Conservation (phyloP, 2,329 filamentous ascomycete species). For the Tricladium varicosporioides region DNA sequence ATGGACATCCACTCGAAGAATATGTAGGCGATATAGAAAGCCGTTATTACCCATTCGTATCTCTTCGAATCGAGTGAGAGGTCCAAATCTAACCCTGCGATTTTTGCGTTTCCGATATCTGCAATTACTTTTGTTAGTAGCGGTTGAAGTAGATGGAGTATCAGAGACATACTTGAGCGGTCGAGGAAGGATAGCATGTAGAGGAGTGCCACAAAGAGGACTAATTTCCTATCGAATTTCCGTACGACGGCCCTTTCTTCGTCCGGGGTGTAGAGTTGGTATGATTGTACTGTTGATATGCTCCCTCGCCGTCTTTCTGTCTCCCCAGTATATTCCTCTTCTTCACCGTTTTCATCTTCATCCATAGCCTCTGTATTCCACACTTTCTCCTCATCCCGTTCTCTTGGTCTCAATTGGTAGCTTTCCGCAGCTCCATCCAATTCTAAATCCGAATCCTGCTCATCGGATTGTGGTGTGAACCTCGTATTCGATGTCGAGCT, state of each 20-base stretch:
- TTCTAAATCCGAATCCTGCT: conserved; percentile 26
- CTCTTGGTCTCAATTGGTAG: conserved; percentile 19
- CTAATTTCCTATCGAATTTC: conserved; percentile 75
- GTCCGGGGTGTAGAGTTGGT: conserved; percentile 57
- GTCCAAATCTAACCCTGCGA: conserved; percentile 63
- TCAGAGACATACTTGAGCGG: conserved; percentile 64
- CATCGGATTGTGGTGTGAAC: conserved; percentile 30
- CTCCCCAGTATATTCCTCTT: conserved; percentile 8
- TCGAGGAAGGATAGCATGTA: conserved; percentile 87
- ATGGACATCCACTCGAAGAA: conserved; percentile 64
- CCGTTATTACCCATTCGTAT: conserved; percentile 60
- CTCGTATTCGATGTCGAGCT: conserved; percentile 17
- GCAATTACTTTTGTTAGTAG: conserved; percentile 8
- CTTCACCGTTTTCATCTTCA: conserved; percentile 13
- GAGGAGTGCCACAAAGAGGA: conserved; percentile 76
- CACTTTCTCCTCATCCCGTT: conserved; percentile 13
- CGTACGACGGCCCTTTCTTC: conserved; percentile 71
- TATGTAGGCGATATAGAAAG: conserved; percentile 64
- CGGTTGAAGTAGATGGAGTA: not conserved
- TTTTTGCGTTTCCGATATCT: conserved; percentile 63
- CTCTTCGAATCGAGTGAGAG: conserved; percentile 48
- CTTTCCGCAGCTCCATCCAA: conserved; percentile 19
- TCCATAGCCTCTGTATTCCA: conserved; percentile 1
- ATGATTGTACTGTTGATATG: conserved; percentile 39
- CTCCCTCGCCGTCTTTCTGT: conserved; percentile 25